Percentiles rank a stretch among this genome's conserved stretches.
Evolutionary conservation across 306 rosid species (phyloP).

Genomic region (Luffa acutangula): DNA sequence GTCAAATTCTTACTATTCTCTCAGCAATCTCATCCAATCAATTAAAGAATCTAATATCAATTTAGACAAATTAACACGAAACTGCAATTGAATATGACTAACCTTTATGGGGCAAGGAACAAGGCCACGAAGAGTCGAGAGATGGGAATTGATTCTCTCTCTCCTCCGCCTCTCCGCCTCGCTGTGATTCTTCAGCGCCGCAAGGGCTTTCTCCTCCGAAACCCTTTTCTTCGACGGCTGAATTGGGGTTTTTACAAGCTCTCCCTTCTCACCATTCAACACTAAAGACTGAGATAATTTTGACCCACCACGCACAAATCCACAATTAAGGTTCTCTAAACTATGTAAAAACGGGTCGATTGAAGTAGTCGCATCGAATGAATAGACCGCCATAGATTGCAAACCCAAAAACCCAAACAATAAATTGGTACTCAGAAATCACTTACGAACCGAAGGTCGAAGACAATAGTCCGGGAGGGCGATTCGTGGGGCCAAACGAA

Average conservation of each 20-base stretch:
- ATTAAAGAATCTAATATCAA: background rate
- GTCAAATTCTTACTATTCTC: background rate
- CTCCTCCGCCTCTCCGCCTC: conserved; percentile 88
- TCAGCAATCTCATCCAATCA: background rate
- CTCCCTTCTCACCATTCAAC: conserved; percentile 49
- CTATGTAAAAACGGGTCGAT: conserved; percentile 22
- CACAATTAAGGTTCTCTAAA: conserved; percentile 15
- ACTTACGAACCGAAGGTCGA: conserved; percentile 21
- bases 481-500: conserved; percentile 59
- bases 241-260: conserved; percentile 42
- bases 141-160: conserved; percentile 82
- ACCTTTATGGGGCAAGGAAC: conserved; percentile 60
- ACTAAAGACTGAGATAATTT: conserved; percentile 29
- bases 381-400: conserved; percentile 28
- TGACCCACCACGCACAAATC: conserved; percentile 19
- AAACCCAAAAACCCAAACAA: background rate
- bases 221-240: conserved; percentile 38
- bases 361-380: conserved; percentile 21
- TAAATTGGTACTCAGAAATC: background rate
- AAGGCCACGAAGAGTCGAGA: conserved; percentile 58
- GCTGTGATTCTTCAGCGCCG: conserved; percentile 73
- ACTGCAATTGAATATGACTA: background rate
- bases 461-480: conserved; percentile 57
- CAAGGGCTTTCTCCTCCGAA: conserved; percentile 50
- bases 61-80: background rate